Evolutionary conservation across 179 eudicot genomes (phyloP).

Genomic region (Nepenthes alata): DNA sequence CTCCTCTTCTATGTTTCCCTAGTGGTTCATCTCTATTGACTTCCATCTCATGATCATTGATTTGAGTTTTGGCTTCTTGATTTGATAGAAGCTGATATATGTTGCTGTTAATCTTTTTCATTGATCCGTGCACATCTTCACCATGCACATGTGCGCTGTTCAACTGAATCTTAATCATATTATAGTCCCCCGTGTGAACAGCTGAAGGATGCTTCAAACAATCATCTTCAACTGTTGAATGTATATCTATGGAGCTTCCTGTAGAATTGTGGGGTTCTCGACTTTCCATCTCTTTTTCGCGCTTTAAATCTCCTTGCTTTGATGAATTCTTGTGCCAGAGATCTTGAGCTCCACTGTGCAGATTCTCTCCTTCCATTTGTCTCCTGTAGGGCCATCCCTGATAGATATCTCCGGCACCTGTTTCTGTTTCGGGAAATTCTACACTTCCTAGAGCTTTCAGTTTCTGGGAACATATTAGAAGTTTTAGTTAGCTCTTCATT

Average conservation of each 20-base stretch:
- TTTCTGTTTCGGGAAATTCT: conserved; percentile 20
- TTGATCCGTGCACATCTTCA: conserved; percentile 24
- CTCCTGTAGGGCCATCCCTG: conserved; percentile 16
- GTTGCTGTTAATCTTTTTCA: conserved; percentile 20
- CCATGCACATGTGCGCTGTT: conserved; percentile 28
- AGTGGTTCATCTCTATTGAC: conserved; percentile 13
- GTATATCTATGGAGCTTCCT: conserved; percentile 5
- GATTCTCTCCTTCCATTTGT: conserved; percentile 11
- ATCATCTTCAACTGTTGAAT: conserved; percentile 18
- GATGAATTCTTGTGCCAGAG: background rate
- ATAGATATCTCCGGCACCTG: conserved; percentile 10
- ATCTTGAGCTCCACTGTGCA: conserved; percentile 4
- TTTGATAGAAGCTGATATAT: conserved; percentile 15
- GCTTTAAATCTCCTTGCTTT: background rate
- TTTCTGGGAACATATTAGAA: conserved; percentile 33
- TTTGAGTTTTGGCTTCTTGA: conserved; percentile 13
- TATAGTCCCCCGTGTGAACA: conserved; percentile 25
- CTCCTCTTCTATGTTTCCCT: background rate
- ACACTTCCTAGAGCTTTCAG: conserved; percentile 31
- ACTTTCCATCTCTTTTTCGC: background rate
- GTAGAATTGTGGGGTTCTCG: background rate
- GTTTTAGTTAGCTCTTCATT: background rate
- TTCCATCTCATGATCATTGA: conserved; percentile 23
- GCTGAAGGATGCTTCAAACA: conserved; percentile 25
- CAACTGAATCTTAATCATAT: conserved; percentile 29